Conservation (phyloP, 345 rosid genomes). For the Raphanus sativus region DNA sequence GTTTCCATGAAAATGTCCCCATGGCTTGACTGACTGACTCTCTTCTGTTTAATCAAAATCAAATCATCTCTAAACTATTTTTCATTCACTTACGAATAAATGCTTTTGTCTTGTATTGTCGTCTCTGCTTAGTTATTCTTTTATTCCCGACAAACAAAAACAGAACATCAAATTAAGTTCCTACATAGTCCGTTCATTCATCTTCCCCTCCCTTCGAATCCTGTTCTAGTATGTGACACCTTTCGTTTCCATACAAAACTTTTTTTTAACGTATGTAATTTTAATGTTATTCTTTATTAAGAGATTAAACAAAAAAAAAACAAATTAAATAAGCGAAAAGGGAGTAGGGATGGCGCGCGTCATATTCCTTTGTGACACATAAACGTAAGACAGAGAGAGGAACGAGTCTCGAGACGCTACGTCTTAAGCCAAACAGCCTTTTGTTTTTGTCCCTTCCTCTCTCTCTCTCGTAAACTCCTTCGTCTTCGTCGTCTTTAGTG, state of each 20-base stretch:
- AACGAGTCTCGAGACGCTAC: slow-evolving; percentile 38
- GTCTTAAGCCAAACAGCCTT: background rate
- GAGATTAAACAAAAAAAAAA: background rate
- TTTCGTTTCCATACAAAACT: background rate
- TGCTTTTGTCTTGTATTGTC: background rate
- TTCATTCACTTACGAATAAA: background rate
- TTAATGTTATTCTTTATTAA: background rate
- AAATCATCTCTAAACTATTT: background rate
- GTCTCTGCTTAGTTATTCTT: background rate
- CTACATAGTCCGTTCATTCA: background rate
- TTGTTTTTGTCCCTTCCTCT: background rate
- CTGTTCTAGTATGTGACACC: background rate
- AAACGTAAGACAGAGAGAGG: slow-evolving; percentile 16
- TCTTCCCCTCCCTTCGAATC: background rate
- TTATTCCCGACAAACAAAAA: background rate
- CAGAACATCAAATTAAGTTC: background rate
- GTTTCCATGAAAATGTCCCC: slow-evolving; percentile 6
- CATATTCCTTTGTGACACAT: slow-evolving; percentile 32
- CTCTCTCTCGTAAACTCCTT: background rate
- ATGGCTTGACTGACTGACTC: background rate
- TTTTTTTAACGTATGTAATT: background rate
- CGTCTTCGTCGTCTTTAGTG: background rate
- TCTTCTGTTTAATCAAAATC: background rate
- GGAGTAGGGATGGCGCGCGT: slow-evolving; percentile 14
- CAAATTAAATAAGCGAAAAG: background rate